Conservation (phyloP, 2,329 filamentous ascomycete genomes). For the Didymella pomorum region DNA sequence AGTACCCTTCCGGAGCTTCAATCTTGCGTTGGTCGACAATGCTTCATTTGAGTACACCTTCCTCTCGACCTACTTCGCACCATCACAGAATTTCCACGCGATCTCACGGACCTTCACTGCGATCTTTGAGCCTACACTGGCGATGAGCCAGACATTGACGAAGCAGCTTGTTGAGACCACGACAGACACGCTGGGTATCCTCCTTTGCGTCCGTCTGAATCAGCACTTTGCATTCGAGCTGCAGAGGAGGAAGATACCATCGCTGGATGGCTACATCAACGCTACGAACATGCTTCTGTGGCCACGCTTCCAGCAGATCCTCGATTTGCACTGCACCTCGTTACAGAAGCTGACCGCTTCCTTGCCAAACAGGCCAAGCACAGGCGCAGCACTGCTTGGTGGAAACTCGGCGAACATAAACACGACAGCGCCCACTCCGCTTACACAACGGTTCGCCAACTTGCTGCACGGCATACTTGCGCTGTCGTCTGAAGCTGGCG, state of each 20-base stretch:
- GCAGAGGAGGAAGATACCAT: constrained; percentile 87
- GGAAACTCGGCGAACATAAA: constrained; percentile 57
- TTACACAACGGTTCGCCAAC: constrained; percentile 96
- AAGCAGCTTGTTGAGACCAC: constrained; percentile 78
- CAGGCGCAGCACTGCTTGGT: constrained; percentile 45
- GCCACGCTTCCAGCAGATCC: constrained; percentile 92
- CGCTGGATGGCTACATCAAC: constrained; percentile 91
- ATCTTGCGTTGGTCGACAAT: constrained; percentile 92
- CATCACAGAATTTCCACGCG: constrained; percentile 74
- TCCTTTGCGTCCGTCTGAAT: constrained; percentile 92
- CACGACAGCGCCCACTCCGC: constrained; percentile 84
- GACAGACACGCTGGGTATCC: constrained; percentile 83
- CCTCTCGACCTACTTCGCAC: constrained; percentile 86
- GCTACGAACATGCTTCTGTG: constrained; percentile 94
- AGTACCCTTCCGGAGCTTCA: constrained; percentile 91
- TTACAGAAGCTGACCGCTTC: constrained; percentile 67
- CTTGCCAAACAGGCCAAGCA: constrained; percentile 48
- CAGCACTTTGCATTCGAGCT: constrained; percentile 94
- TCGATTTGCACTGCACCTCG: constrained; percentile 92
- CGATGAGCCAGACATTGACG: constrained; percentile 79
- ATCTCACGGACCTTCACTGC: constrained; percentile 85
- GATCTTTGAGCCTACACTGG: constrained; percentile 89
- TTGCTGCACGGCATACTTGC: constrained; percentile 84
- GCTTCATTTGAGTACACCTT: constrained; percentile 95
- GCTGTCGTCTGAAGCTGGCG: constrained; percentile 87